These are phyloP conservation scores for Arabis alpina DNA, from an alignment of 345 rosid genomes.

Conservation along the genomic window DNA sequence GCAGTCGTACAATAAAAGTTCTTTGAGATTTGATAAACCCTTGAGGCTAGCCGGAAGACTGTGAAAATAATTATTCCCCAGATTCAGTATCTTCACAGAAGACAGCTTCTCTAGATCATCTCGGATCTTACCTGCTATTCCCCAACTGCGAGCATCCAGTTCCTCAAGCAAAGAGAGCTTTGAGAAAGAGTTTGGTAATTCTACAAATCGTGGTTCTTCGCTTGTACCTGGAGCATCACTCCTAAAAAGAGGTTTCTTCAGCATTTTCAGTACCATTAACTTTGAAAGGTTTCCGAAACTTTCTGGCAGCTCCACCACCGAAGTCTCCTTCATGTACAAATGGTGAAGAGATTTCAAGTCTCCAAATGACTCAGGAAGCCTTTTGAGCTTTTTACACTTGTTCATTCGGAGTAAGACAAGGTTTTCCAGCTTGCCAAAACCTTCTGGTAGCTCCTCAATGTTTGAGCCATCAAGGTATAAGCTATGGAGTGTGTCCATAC, in stretches of 20 bases:
- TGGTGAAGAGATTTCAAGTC: slow-evolving; percentile 23
- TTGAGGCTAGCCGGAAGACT: slow-evolving; percentile 30
- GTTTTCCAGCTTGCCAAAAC: slow-evolving; percentile 27
- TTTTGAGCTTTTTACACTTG: slow-evolving; percentile 11
- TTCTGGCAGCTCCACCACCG: slow-evolving; percentile 16
- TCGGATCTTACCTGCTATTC: slow-evolving; percentile 25
- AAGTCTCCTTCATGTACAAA: slow-evolving; percentile 5
- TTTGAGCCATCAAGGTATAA: slow-evolving; percentile 16
- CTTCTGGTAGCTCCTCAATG: slow-evolving; percentile 24
- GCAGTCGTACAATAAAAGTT: slow-evolving; percentile 38
- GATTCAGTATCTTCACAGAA: slow-evolving; percentile 10
- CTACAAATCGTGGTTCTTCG: slow-evolving; percentile 7
- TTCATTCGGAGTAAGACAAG: not conserved
- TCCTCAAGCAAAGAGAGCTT: slow-evolving; percentile 37
- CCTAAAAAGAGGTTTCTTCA: slow-evolving; percentile 28
- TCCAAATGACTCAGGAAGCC: slow-evolving; percentile 27
- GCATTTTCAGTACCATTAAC: slow-evolving; percentile 17
- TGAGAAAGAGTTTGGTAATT: slow-evolving; percentile 36
- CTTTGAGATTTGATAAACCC: slow-evolving; percentile 28
- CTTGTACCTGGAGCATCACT: not conserved
- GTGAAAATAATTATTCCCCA: slow-evolving; percentile 35
- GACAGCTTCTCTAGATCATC: slow-evolving; percentile 34
- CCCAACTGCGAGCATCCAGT: slow-evolving; percentile 25
- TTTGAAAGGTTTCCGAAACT: slow-evolving; percentile 32
- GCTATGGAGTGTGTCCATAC: slow-evolving; percentile 18